These are phyloP conservation scores for Hippophae gyantsensis DNA, from an alignment of 306 rosid genomes.

Conservation along the genomic window DNA sequence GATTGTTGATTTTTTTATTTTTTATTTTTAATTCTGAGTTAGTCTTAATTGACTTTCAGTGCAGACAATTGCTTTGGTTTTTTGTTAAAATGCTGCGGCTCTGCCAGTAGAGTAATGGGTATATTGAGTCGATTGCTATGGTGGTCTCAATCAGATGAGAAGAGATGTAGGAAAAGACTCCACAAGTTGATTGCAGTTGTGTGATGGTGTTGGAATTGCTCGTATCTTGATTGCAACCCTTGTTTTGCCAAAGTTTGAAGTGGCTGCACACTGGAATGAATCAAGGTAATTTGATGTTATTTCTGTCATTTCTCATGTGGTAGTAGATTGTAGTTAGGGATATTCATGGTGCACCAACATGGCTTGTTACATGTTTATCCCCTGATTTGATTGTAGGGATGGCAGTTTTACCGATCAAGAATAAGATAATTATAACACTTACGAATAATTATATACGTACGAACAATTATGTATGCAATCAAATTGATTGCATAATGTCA, in stretches of 20 bases:
- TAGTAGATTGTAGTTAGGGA: no score
- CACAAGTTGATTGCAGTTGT: conserved; percentile 36
- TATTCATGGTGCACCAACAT: no score
- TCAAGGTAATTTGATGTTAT: conserved; percentile 44
- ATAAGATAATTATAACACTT: no score
- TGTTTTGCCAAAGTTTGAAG: conserved; percentile 87
- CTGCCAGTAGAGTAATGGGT: conserved; percentile 65
- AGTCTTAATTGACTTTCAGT: conserved; percentile 62
- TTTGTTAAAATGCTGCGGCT: conserved; percentile 73
- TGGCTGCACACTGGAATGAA: conserved; percentile 91
- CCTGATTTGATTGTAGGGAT: no score
- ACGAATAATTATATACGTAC: no score
- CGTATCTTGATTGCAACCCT: conserved; percentile 75
- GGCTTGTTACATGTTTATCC: no score
- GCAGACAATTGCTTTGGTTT: conserved; percentile 47
- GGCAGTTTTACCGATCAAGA: no score
- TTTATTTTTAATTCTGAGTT: conserved; percentile 44
- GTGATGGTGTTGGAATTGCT: conserved; percentile 92
- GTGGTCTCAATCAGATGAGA: conserved; percentile 94
- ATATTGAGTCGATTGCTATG: conserved; percentile 89
- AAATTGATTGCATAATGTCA: no score
- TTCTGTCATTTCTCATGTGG: background rate
- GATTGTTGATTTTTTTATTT: conserved; percentile 15
- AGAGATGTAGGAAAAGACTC: conserved; percentile 63
- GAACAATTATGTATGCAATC: no score